A percentile compares a stretch with the other conserved stretches of the same genome.
phyloP scores from a whole-genome alignment of 768 basidiomycete species.

The Omphalotus guepiniiformis region DNA sequence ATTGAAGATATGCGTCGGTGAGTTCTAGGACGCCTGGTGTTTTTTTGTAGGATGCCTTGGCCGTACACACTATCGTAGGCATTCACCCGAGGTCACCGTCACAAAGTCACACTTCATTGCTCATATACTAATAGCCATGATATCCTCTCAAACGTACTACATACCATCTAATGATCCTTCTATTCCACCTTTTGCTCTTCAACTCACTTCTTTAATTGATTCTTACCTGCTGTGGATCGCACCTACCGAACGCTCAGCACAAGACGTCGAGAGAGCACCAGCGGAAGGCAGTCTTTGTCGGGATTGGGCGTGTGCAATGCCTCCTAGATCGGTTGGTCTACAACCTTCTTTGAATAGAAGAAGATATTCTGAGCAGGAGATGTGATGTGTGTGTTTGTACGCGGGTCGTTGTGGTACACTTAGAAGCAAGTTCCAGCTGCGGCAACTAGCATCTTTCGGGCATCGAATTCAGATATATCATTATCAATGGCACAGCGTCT shows the following conservation, averaged over 20 bases:
- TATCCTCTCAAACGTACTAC: slow-evolving; percentile 45
- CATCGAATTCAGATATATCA: slow-evolving; percentile 57
- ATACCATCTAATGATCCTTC: slow-evolving; percentile 45
- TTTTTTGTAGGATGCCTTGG: slow-evolving; percentile 86
- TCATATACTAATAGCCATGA: slow-evolving; percentile 16
- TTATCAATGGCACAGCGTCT: slow-evolving; percentile 76
- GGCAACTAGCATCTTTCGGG: slow-evolving; percentile 63
- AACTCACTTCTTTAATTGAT: slow-evolving; percentile 61
- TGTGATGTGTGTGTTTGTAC: too few species aligned
- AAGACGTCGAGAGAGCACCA: slow-evolving; percentile 44
- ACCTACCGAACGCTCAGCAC: slow-evolving; percentile 41
- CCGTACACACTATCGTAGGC: slow-evolving; percentile 66
- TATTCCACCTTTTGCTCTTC: slow-evolving; percentile 57
- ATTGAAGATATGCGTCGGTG: slow-evolving; percentile 67
- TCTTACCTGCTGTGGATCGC: slow-evolving; percentile 86
- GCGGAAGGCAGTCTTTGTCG: slow-evolving; percentile 53
- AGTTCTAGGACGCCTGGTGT: slow-evolving; percentile 69
- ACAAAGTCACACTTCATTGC: background rate
- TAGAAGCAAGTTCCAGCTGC: slow-evolving; percentile 26
- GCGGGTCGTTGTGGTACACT: background rate
- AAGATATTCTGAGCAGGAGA: background rate
- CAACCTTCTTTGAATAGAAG: background rate
- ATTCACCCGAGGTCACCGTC: slow-evolving; percentile 32
- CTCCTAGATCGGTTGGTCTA: slow-evolving; percentile 36
- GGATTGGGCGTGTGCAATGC: slow-evolving; percentile 88